phyloP scores from a whole-genome alignment of 2,329 filamentous ascomycete species.

The Penicillium sp. region DNA sequence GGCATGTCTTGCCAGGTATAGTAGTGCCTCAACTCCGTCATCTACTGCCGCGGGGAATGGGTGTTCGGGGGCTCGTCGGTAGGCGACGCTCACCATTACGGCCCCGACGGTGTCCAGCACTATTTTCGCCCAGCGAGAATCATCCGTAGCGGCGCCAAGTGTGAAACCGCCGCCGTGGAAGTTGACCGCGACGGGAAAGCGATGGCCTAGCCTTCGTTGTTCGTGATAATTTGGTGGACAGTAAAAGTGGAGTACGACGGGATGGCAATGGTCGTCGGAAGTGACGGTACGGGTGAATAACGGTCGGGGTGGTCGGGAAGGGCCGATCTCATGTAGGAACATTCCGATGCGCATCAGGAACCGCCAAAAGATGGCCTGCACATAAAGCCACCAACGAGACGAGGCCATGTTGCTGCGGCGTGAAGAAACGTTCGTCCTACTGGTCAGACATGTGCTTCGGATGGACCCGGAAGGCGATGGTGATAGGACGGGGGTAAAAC shows the following conservation, averaged over 20 bases:
- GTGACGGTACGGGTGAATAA: conserved; percentile 58
- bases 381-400: conserved; percentile 58
- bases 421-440: conserved; percentile 6
- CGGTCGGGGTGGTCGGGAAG: conserved; percentile 59
- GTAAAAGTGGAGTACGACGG: conserved; percentile 61
- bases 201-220: conserved; percentile 37
- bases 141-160: conserved; percentile 58
- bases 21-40: conserved; percentile 60
- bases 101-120: conserved; percentile 56
- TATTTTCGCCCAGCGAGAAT: conserved; percentile 57
- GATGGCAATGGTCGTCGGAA: conserved; percentile 49
- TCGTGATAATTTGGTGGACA: conserved; percentile 47
- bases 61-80: conserved; percentile 59
- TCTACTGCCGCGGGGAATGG: conserved; percentile 64
- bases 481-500: background rate
- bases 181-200: conserved; percentile 59
- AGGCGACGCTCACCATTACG: conserved; percentile 60
- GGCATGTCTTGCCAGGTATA: conserved; percentile 57
- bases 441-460: background rate
- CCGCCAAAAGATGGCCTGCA: conserved; percentile 66
- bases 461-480: background rate
- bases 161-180: conserved; percentile 65
- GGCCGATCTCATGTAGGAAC: conserved; percentile 62
- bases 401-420: conserved; percentile 25
- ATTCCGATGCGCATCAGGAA: conserved; percentile 67